Evolutionary conservation across 129 eudicot genomes (phyloP).

Genomic region (Artemisia annua): DNA sequence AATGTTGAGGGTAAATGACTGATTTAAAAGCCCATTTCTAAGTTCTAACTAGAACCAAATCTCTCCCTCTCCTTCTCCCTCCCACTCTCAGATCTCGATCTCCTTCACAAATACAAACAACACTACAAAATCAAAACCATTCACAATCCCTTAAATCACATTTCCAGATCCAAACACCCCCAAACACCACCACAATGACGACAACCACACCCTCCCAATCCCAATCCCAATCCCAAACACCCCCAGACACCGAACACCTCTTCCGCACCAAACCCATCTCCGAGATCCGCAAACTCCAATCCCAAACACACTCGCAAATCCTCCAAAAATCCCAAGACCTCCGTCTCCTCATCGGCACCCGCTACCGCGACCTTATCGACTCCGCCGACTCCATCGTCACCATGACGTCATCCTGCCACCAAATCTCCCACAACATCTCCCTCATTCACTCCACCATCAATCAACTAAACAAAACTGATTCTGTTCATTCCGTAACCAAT

Average conservation of each 20-base stretch:
- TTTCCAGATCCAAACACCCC: constrained; percentile 14
- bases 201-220: constrained; percentile 35
- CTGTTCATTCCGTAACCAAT: constrained; percentile 10
- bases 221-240: constrained; percentile 25
- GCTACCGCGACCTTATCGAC: constrained; percentile 93
- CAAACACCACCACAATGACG: constrained; percentile 24
- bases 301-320: constrained; percentile 77
- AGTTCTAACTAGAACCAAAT: no score
- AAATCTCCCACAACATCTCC: constrained; percentile 61
- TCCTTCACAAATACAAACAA: no score
- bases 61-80: no score
- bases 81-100: no score
- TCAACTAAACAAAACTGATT: constrained; percentile 30
- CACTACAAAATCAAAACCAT: no score
- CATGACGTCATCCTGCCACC: constrained; percentile 76
- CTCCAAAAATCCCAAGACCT: constrained; percentile 84
- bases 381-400: constrained; percentile 87
- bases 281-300: constrained; percentile 75
- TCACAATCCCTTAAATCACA: no score
- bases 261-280: constrained; percentile 77
- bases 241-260: constrained; percentile 70
- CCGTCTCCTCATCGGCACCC: constrained; percentile 90
- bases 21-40: no score
- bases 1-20: no score
- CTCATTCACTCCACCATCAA: constrained; percentile 51